Evolutionary conservation across 495 filamentous ascomycete species (phyloP).

Genomic region (Xylaria grammica): DNA sequence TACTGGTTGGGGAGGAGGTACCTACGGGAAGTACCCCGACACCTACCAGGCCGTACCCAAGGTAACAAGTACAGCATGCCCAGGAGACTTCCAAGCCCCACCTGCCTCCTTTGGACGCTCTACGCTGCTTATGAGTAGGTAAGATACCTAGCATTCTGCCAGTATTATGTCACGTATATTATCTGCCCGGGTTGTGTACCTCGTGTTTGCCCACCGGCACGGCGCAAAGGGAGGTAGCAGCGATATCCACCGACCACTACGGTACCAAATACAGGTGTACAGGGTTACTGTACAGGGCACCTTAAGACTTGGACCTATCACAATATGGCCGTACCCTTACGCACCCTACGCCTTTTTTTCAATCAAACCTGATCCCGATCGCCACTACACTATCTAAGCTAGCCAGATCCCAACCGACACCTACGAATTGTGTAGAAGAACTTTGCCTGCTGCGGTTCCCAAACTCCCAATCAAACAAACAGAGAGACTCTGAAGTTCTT

Average conservation of each 20-base stretch:
- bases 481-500: not conserved
- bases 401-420: not conserved
- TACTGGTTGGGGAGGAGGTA: too few species aligned
- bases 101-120: too few species aligned
- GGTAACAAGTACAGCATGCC: too few species aligned
- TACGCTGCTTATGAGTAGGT: too few species aligned
- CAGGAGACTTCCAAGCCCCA: too few species aligned
- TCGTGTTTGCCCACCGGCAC: too few species aligned
- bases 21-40: too few species aligned
- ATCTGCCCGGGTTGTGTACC: too few species aligned
- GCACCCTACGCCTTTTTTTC: not conserved
- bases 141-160: too few species aligned
- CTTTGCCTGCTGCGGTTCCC: not conserved
- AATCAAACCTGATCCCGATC: conserved; percentile 22
- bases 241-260: not conserved
- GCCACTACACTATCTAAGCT: conserved; percentile 15
- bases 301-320: not conserved
- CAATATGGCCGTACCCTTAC: not conserved
- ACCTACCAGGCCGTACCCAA: too few species aligned
- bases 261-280: not conserved
- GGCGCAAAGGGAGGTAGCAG: not conserved
- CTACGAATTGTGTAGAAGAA: conserved; percentile 10
- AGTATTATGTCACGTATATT: too few species aligned
- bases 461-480: conserved; percentile 5
- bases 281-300: not conserved